Evolutionary conservation across 2,329 filamentous ascomycete species (phyloP).

Genomic region (Endoconidiophora polonica): DNA sequence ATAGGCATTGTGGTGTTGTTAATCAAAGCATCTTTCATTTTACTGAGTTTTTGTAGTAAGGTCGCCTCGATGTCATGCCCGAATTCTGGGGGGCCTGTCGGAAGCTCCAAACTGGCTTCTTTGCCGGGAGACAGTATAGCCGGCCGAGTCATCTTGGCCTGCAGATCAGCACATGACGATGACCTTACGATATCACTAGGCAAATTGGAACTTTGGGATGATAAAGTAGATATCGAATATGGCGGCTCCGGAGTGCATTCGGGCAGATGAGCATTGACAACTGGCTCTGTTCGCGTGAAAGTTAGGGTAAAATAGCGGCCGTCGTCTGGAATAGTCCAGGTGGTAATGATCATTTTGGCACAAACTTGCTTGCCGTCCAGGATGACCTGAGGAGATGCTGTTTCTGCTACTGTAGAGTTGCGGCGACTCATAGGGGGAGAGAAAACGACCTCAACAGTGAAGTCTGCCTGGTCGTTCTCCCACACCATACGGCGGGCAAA

Average conservation of each 20-base stretch:
- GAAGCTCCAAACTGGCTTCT: background rate
- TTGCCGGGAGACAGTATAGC: background rate
- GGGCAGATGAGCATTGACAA: constrained; percentile 16
- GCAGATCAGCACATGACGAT: background rate
- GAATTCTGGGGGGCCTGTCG: background rate
- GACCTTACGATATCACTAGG: background rate
- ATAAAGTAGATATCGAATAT: constrained; percentile 23
- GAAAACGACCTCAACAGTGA: constrained; percentile 9
- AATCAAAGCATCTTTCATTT: constrained; percentile 62
- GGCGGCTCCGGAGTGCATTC: background rate
- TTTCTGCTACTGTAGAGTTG: background rate
- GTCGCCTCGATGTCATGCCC: constrained; percentile 31
- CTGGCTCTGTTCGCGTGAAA: constrained; percentile 43
- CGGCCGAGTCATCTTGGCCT: background rate
- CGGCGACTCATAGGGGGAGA: constrained; percentile 1
- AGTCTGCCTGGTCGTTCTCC: constrained; percentile 7
- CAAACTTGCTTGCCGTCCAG: constrained; percentile 27
- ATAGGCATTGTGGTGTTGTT: constrained; percentile 61
- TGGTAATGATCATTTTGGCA: constrained; percentile 61
- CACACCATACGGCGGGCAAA: constrained; percentile 3
- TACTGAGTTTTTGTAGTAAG: constrained; percentile 52
- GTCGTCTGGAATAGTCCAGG: constrained; percentile 51
- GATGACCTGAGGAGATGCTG: constrained; percentile 17
- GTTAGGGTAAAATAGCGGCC: constrained; percentile 57
- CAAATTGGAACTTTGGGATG: constrained; percentile 13